Conservation (phyloP, 192 early-diverging fungal genomes). For the Entomortierella parvispora region DNA sequence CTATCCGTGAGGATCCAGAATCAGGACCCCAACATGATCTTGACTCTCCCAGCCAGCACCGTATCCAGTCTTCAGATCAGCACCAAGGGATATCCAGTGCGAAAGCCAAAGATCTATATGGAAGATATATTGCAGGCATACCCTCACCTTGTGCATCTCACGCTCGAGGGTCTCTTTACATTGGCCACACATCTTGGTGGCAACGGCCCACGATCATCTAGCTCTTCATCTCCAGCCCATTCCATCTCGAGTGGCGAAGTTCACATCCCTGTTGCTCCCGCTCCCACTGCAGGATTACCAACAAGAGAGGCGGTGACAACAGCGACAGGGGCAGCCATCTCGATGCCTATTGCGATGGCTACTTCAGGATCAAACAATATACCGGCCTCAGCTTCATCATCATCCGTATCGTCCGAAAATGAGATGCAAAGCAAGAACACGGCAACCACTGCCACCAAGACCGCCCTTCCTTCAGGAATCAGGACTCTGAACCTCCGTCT, state of each 20-base stretch:
- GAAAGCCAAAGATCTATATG: conserved; percentile 27
- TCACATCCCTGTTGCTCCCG: background rate
- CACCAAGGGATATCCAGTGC: conserved; percentile 25
- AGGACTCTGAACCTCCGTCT: conserved; percentile 26
- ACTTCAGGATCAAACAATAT: background rate
- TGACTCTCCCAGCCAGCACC: conserved; percentile 13
- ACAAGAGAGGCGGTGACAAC: background rate
- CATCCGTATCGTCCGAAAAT: background rate
- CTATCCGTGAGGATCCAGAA: conserved; percentile 35
- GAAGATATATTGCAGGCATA: conserved; percentile 38
- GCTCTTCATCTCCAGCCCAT: conserved; percentile 1
- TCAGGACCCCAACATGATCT: conserved; percentile 31
- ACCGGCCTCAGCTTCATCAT: background rate
- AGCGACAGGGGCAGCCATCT: conserved; percentile 8
- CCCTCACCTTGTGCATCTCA: conserved; percentile 25
- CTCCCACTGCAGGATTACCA: background rate
- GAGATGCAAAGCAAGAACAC: background rate
- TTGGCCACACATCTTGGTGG: conserved; percentile 13
- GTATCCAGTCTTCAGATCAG: conserved; percentile 28
- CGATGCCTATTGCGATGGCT: background rate
- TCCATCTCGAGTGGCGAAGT: background rate
- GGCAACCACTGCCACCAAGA: background rate
- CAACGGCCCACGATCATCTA: background rate
- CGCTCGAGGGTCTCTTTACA: conserved; percentile 29
- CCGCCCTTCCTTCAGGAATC: conserved; percentile 11